Base-by-base conservation (phyloP, 495 filamentous ascomycete genomes). In the Aspergillus hancockii region DNA sequence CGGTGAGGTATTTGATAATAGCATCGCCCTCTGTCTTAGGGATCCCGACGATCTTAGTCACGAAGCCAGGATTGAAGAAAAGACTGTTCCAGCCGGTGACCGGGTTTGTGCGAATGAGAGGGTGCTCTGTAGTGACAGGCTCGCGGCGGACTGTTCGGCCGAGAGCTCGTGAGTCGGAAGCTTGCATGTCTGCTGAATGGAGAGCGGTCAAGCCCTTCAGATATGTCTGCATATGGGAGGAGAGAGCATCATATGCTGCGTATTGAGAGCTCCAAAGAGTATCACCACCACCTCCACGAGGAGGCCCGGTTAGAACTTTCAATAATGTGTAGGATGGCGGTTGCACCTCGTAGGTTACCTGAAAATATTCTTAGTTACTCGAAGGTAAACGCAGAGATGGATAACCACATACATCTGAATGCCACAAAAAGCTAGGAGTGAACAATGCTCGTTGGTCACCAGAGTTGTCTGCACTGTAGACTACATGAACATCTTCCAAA, bases 51-150 rank as follows among this genome's bases (percentile, higher is more conserved):
- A 92, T 91, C 51, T 83, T 80, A 47, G 83, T 90, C 45, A 90
- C 87, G 60, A 92, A 93, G 0, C 89, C 89, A 0, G 88, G 88
- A 64, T 90, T 90, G 66, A 89, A 84, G 71, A 88, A 92, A 1
- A 93, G 77, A 8, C 84, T 83, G 67, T 91, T 91, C 80, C 86
- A 86, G 38, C 88, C 88, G 1, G 89, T 92, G 18, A 85, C 88
- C 0, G 88, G 89, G 64, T 93, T 82, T 16, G 87, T 83, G 13
- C 89, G 78, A 45, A 93, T 81, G 6, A 93, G 75, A 9, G 90
- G 90, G 58, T 93, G 90, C 50, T 87, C 75, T 0, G 83, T 85
- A 45, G 73, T 81, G 38, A 90, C 77, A 1, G 87, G 83, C 21
- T 88, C 87, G 3, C 89, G 82, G 6, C 90, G 81, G 6, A 91